Percentiles rank a stretch among this genome's conserved stretches.
Conservation (phyloP, 495 filamentous ascomycete species). For the Apiosordaria backusii region DNA sequence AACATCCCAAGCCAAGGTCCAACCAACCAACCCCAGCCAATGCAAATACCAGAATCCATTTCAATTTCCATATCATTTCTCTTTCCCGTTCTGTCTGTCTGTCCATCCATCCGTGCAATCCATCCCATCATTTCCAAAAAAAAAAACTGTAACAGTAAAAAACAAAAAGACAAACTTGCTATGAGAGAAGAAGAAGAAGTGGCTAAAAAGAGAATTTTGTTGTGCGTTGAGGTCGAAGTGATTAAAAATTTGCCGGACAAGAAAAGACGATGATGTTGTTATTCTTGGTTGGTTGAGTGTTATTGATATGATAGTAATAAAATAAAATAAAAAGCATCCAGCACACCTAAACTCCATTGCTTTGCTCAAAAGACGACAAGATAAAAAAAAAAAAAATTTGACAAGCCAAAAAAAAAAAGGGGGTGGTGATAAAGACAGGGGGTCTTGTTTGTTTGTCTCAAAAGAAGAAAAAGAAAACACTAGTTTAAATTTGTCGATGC, state of each 20-base stretch:
- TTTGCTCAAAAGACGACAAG: neutral
- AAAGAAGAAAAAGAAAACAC: neutral
- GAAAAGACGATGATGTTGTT: neutral
- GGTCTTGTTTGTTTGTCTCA: neutral
- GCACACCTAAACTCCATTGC: neutral
- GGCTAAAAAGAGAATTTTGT: neutral
- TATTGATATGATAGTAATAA: neutral
- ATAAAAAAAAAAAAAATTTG: neutral
- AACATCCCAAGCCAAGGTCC: too few relatives aligned
- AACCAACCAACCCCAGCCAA: neutral
- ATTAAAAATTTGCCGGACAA: neutral
- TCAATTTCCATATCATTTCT: neutral
- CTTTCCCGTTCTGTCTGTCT: neutral
- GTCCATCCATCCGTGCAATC: too few relatives aligned
- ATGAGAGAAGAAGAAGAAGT: slow-evolving; percentile 6
- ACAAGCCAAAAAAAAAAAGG: neutral
- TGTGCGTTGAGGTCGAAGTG: neutral
- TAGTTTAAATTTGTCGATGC: neutral
- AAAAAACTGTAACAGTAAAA: neutral
- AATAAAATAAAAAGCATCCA: neutral
- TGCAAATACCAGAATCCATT: neutral
- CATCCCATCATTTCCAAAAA: neutral
- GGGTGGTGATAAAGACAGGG: neutral
- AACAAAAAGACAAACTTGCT: neutral
- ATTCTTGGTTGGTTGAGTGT: slow-evolving; percentile 3